A percentile compares a stretch with the other conserved stretches of the same genome.
Evolutionary conservation across 441 rosid species (phyloP).

Genomic region (Pelargonium citronellum): DNA sequence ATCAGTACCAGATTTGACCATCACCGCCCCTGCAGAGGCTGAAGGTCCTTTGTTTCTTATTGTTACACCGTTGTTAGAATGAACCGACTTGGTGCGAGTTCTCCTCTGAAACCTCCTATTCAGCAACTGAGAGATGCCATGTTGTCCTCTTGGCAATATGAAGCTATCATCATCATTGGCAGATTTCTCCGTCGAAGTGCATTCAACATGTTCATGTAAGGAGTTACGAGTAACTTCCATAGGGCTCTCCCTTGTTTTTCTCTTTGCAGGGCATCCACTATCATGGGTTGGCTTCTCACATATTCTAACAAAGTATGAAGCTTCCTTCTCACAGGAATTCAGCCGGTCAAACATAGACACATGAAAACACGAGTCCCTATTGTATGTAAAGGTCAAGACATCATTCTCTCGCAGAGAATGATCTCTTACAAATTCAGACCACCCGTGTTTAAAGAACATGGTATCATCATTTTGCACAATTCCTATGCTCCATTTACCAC

Average conservation of each 20-base stretch:
- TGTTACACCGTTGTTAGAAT: background rate
- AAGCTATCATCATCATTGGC: conserved; percentile 19
- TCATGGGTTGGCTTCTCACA: conserved; percentile 30
- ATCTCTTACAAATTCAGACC: conserved; percentile 53
- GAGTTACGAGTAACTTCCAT: conserved; percentile 24
- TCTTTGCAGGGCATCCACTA: conserved; percentile 22
- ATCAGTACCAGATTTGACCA: conserved; percentile 28
- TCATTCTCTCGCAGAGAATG: conserved; percentile 51
- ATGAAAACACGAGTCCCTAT: conserved; percentile 55
- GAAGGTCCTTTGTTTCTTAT: conserved; percentile 11
- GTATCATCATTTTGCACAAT: conserved; percentile 29
- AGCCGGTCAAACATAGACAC: conserved; percentile 49
- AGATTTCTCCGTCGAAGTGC: conserved; percentile 30
- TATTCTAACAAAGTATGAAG: conserved; percentile 53
- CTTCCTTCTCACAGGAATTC: conserved; percentile 59
- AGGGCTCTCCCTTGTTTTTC: conserved; percentile 25
- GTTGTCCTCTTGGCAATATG: conserved; percentile 11
- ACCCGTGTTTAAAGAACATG: conserved; percentile 42
- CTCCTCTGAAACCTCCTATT: conserved; percentile 16
- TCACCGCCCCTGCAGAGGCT: conserved; percentile 18
- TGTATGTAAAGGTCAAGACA: conserved; percentile 57
- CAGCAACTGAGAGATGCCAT: conserved; percentile 14
- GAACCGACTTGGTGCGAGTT: conserved; percentile 7
- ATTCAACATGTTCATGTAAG: conserved; percentile 22
- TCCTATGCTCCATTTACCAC: conserved; percentile 44